Base-by-base conservation (phyloP, 306 rosid species). In the Castanea crenata region DNA sequence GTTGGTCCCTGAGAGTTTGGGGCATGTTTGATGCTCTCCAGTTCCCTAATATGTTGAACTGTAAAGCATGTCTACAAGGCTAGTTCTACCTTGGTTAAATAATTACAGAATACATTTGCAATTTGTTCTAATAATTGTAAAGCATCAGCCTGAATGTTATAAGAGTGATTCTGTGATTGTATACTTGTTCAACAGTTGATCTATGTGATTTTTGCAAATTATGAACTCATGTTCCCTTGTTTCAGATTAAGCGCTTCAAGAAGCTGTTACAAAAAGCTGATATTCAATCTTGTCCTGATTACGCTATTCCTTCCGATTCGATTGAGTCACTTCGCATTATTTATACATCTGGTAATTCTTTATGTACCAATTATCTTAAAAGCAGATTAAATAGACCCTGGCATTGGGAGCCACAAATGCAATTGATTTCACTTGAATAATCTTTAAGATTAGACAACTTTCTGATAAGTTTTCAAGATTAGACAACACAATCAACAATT, bases 221-320 rank as follows among this genome's bases (percentile, higher is more conserved):
- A 49, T 38, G 64, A 75, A 18, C 23, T 76, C 71, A 65, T 83
- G 34, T 78, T 62, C 73, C 15, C 54, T 44, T 49, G 71, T 80
- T 69, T 78, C 91, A 95, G 99, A 89, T 86, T 77, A 85, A 89
- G 75, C 92, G 83, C 81, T 95, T 95, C 82, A 89, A 91, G 87
- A 91, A 84, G 86, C 81, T 91, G 83, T 87, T 95, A 82, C 89
- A 57, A 64, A 93, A 95, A 87, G 96, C 97, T 68, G 97, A 91
- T 67, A 90, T 82, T 61, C 85, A 86, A 77, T 85, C 91, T 81
- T 93, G 88, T 76, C 75, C 61, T 13, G 85, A 71, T 46, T 86
- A 91, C 76, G 10, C 80, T 52, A 18, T 93, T 72, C 89, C 98
- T 76, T 77, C 93, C 56, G 78, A 69, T 86, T 81, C 79, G 83